Evolutionary conservation across 2,329 filamentous ascomycete genomes (phyloP).

Genomic region (Phialophora expanda): DNA sequence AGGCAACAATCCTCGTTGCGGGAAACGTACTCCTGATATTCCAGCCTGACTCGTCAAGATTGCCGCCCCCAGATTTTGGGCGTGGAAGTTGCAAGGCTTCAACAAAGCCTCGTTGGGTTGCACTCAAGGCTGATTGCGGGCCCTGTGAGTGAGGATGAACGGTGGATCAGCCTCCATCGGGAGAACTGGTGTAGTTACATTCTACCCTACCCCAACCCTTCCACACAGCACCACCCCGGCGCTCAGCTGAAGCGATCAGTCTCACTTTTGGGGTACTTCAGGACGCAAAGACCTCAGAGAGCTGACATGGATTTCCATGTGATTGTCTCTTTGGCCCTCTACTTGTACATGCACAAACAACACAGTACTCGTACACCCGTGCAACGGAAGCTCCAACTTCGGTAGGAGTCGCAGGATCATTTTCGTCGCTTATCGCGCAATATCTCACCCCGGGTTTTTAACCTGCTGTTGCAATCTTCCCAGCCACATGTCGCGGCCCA

Average conservation of each 20-base stretch:
- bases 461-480: not conserved
- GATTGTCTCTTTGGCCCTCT: not conserved
- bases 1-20: not conserved
- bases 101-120: constrained; percentile 23
- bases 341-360: not conserved
- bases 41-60: constrained; percentile 2
- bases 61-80: not conserved
- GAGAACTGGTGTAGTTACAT: not conserved
- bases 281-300: not conserved
- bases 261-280: not conserved
- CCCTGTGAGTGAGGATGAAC: not conserved
- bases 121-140: constrained; percentile 23
- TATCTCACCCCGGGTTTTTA: not conserved
- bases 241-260: not conserved
- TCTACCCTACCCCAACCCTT: not conserved
- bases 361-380: not conserved
- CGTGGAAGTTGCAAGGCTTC: constrained; percentile 17
- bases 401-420: constrained; percentile 5
- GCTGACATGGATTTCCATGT: not conserved
- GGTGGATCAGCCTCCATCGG: not conserved
- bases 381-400: not conserved
- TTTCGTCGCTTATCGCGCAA: constrained; percentile 10
- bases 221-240: not conserved
- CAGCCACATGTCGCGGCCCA: constrained; percentile 14
- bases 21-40: not conserved